Percentiles rank a stretch among this genome's conserved stretches.
Evolutionary conservation across 352 stramenopile genomes (phyloP).

Genomic region (Globisporangium alternatum): DNA sequence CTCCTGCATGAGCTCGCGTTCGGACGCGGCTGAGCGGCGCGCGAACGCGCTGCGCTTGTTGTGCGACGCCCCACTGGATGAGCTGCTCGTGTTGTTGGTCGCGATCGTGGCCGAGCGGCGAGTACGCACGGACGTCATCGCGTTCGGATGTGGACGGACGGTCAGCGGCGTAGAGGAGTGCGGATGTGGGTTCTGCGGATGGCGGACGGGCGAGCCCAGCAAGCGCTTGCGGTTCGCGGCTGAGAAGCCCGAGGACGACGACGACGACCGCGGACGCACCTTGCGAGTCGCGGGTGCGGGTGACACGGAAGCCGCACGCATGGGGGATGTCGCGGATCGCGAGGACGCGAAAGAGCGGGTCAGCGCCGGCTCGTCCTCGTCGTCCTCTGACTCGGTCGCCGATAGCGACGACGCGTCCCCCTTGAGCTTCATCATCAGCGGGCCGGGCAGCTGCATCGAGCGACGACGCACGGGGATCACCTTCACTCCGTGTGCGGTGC

Average conservation of each 20-base stretch:
- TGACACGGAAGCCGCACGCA: neutral
- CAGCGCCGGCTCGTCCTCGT: slow-evolving; percentile 21
- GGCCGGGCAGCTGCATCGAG: slow-evolving; percentile 8
- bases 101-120: slow-evolving; percentile 13
- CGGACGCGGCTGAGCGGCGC: slow-evolving; percentile 26
- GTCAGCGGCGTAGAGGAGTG: neutral
- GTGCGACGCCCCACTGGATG: neutral
- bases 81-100: slow-evolving; percentile 11
- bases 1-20: slow-evolving; percentile 49
- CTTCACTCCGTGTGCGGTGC: neutral
- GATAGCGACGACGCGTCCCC: slow-evolving; percentile 28
- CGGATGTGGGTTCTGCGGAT: neutral
- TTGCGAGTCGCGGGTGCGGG: slow-evolving; percentile 7
- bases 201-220: neutral
- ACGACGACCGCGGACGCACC: slow-evolving; percentile 19
- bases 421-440: slow-evolving; percentile 15
- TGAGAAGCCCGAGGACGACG: slow-evolving; percentile 18
- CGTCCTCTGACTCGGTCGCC: slow-evolving; percentile 55
- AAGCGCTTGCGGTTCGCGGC: slow-evolving; percentile 15
- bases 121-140: slow-evolving; percentile 5
- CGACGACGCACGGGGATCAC: slow-evolving; percentile 2
- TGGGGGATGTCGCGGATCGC: slow-evolving; percentile 17
- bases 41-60: slow-evolving; percentile 27
- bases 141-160: neutral
- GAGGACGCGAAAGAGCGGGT: slow-evolving; percentile 3